Base-by-base conservation (phyloP, 352 stramenopile genomes). In the Globisporangium cylindrosporum region DNA sequence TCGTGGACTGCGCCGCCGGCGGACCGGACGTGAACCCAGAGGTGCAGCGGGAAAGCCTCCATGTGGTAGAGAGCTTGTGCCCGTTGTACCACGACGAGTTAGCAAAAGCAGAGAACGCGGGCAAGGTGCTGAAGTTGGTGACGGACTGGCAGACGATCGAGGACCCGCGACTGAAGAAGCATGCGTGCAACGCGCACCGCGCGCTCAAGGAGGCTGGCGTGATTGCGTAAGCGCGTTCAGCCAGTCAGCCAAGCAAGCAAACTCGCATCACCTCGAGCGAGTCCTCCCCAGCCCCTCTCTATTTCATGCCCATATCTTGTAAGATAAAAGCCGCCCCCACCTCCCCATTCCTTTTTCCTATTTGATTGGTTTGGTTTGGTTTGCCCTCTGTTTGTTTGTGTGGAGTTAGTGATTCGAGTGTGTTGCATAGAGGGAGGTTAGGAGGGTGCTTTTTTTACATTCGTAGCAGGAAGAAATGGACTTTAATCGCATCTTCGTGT, bases 11-110 rank as follows among this genome's bases (percentile, higher is more conserved):
- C 54, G 88, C 88, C 8, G 84, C 80, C 9, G 87, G 87, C 10
- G 86, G 82, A 10, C 72, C 76, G 7, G 68, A 76, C 60, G 78
- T 95, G 24, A 80, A 82, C 27, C 75, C 84, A 8, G 88, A 95
- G 51, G 79, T 93, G 68, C 88, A 95, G 67, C 84, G 88, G 59
- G 86, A 91, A 65, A 94, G 88, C 77, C 83, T 95, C 67, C 86
- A 89, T 77, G 86, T 95, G 69, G 84, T 95, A 80, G 86, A 93
- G 77, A 91, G 78, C 65, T 80, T 95, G 59, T 94, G 88, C 51
- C 80, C 86, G 70, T 67, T 93, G 71, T 95, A 94, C 69, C 82
- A 90, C 51, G 82, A 93, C 56, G 86, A 95, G 64, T 73, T 94
- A 55, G 80, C 86, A 66, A 90, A 91, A 67, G 81, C 87, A 10